Conservation (phyloP, 768 basidiomycete genomes). For the Candolleomyces eurysporus region DNA sequence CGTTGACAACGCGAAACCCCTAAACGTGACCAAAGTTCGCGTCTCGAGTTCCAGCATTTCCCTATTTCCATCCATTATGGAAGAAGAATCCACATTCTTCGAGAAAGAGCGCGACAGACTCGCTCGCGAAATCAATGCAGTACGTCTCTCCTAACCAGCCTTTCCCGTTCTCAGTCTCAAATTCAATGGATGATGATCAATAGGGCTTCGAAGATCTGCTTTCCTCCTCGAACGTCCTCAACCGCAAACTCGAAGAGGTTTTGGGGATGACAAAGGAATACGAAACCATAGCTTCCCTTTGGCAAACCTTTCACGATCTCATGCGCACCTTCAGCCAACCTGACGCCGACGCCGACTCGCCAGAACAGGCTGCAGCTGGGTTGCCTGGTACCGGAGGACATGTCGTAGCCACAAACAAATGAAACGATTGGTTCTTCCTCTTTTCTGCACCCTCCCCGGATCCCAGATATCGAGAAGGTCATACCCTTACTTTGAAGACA, state of each 20-base stretch:
- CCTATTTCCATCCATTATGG: constrained; percentile 8
- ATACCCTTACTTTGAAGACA: too few relatives aligned
- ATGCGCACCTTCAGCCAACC: constrained; percentile 55
- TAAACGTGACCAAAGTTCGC: background rate
- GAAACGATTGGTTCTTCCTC: constrained; percentile 5
- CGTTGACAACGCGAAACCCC: background rate
- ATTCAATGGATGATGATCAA: background rate
- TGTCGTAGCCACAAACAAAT: constrained; percentile 37
- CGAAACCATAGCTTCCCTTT: constrained; percentile 80
- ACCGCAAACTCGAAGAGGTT: constrained; percentile 91
- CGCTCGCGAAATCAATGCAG: constrained; percentile 69
- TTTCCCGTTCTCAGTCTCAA: constrained; percentile 21
- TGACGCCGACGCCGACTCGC: constrained; percentile 28
- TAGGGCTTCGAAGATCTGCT: constrained; percentile 87
- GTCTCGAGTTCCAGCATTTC: background rate
- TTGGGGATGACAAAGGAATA: constrained; percentile 92
- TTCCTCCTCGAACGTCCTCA: constrained; percentile 79
- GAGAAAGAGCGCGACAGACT: constrained; percentile 78
- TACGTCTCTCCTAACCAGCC: constrained; percentile 28
- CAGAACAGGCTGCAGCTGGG: constrained; percentile 32
- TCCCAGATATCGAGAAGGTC: too few relatives aligned
- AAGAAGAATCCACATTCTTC: constrained; percentile 63
- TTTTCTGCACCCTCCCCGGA: background rate
- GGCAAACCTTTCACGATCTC: constrained; percentile 77
- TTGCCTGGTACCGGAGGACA: constrained; percentile 76